Percentiles rank a stretch among this genome's conserved stretches.
Conservation (phyloP, 108 stramenopile species). For the Fistulifera pelliculosa region DNA sequence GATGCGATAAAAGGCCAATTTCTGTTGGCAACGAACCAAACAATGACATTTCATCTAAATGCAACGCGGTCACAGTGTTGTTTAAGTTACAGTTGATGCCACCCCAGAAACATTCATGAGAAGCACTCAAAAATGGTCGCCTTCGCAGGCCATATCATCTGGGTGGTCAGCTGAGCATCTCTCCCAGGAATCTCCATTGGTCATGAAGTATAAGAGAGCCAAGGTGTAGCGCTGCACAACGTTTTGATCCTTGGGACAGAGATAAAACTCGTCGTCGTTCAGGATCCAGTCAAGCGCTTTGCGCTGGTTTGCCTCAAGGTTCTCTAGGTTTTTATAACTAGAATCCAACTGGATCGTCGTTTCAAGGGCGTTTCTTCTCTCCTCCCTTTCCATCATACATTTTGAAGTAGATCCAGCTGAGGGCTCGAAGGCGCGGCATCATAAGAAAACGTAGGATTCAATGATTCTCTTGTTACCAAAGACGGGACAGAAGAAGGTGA, state of each 20-base stretch:
- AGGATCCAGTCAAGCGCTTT: constrained; percentile 52
- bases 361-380: no score
- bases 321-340: constrained; percentile 14
- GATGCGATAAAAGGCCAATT: constrained; percentile 8
- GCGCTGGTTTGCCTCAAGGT: constrained; percentile 30
- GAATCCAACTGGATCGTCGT: no score
- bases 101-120: constrained; percentile 41
- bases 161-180: constrained; percentile 10
- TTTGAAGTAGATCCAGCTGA: no score
- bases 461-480: no score
- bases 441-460: no score
- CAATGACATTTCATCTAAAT: constrained; percentile 26
- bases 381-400: no score
- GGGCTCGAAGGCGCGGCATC: no score
- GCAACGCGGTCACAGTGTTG: constrained; percentile 18
- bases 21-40: constrained; percentile 29
- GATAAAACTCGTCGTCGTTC: constrained; percentile 24
- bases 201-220: constrained; percentile 35
- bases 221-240: constrained; percentile 33
- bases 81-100: constrained; percentile 24
- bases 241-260: constrained; percentile 38
- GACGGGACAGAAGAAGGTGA: no score
- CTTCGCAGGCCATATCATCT: background rate
- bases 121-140: constrained; percentile 16
- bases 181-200: constrained; percentile 36